phyloP scores from a whole-genome alignment of 73 alveolate species.

The Effrenium voratum region DNA sequence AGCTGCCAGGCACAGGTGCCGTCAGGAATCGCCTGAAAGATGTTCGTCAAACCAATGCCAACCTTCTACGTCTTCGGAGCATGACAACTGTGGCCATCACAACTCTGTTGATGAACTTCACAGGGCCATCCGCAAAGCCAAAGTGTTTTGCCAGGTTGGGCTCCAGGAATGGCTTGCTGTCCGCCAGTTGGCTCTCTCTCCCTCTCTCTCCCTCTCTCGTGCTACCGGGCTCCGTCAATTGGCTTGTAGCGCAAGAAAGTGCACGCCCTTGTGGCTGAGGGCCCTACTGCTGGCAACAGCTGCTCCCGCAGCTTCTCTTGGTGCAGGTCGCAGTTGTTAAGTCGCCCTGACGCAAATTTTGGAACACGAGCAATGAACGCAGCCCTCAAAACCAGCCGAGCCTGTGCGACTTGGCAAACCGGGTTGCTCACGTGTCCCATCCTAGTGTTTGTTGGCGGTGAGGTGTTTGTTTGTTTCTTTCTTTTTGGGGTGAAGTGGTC shows the following conservation, averaged over 20 bases:
- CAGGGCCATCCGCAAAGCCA: background rate
- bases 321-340: constrained; percentile 46
- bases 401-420: background rate
- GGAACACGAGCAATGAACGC: background rate
- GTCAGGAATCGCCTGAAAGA: constrained; percentile 22
- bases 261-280: background rate
- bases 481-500: background rate
- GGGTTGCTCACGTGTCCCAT: background rate
- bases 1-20: constrained; percentile 52
- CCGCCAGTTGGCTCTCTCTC: background rate
- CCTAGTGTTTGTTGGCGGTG: background rate
- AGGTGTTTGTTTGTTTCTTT: background rate
- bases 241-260: too few species aligned
- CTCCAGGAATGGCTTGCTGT: background rate
- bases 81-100: background rate
- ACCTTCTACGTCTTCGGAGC: background rate
- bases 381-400: background rate
- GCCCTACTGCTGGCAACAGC: constrained; percentile 49
- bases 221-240: too few species aligned
- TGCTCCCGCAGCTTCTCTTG: constrained; percentile 29
- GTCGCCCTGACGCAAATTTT: constrained; percentile 20
- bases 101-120: background rate
- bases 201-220: background rate
- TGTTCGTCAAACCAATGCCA: background rate
- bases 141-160: background rate